Evolutionary conservation across 1,139 yeast genomes (phyloP).

Genomic region (Martiniozyma asiatica): DNA sequence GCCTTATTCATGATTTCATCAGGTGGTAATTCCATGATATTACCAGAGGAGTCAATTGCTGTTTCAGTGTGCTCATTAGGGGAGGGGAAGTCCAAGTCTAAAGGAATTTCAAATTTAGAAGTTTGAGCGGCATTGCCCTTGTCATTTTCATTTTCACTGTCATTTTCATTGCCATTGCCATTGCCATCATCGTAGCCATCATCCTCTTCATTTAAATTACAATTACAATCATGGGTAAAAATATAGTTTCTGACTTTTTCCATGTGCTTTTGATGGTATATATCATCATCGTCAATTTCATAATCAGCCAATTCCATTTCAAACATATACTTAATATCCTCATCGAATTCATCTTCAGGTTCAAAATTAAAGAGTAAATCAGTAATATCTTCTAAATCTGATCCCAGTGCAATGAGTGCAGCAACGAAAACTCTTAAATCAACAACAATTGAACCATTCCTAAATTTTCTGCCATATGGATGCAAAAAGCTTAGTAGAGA

Average conservation of each 20-base stretch:
- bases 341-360: conserved; percentile 59
- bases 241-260: background rate
- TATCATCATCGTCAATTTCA: conserved; percentile 17
- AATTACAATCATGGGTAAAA: conserved; percentile 40
- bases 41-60: no score
- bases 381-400: conserved; percentile 34
- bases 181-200: conserved; percentile 6
- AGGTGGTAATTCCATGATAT: background rate
- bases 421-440: conserved; percentile 42
- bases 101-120: no score
- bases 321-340: conserved; percentile 60
- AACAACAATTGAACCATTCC: conserved; percentile 44
- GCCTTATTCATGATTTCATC: conserved; percentile 6
- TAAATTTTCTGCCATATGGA: conserved; percentile 46
- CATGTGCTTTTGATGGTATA: background rate
- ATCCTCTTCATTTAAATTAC: conserved; percentile 14
- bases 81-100: no score
- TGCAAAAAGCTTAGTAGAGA: conserved; percentile 44
- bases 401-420: conserved; percentile 32
- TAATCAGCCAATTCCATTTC: conserved; percentile 39
- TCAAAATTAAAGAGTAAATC: conserved; percentile 45
- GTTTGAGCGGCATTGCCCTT: background rate
- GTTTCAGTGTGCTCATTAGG: no score
- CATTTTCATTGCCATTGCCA: conserved; percentile 1
- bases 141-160: background rate